phyloP scores from a whole-genome alignment of 2,329 filamentous ascomycete genomes.

The Aureobasidium leucospermi region DNA sequence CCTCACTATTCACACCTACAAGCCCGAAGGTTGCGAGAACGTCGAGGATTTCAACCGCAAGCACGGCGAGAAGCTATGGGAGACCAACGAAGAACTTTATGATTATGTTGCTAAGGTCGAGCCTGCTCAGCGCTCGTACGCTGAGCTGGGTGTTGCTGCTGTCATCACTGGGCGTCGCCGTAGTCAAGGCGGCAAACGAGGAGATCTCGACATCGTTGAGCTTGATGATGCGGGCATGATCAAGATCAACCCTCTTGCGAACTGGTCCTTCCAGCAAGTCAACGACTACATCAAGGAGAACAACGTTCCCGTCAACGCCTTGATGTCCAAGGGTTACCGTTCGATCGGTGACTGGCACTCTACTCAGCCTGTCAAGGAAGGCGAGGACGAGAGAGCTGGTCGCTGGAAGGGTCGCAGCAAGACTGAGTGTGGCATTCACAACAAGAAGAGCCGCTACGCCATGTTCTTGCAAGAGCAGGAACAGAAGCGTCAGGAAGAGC shows the following conservation, averaged over 20 bases:
- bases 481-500: slow-evolving; percentile 55
- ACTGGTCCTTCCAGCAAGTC: slow-evolving; percentile 89
- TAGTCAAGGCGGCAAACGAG: slow-evolving; percentile 88
- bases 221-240: slow-evolving; percentile 84
- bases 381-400: slow-evolving; percentile 91
- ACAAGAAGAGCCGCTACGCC: slow-evolving; percentile 89
- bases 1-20: slow-evolving; percentile 80
- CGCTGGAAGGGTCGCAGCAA: slow-evolving; percentile 95
- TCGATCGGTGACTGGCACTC: slow-evolving; percentile 98
- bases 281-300: slow-evolving; percentile 79
- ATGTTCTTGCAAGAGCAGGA: slow-evolving; percentile 72
- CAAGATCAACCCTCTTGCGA: slow-evolving; percentile 96
- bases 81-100: slow-evolving; percentile 79
- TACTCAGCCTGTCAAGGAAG: slow-evolving; percentile 77
- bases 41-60: slow-evolving; percentile 70
- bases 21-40: slow-evolving; percentile 68
- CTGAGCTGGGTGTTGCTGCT: slow-evolving; percentile 77
- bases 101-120: slow-evolving; percentile 98
- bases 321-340: slow-evolving; percentile 94
- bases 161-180: slow-evolving; percentile 86
- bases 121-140: slow-evolving; percentile 84
- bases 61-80: slow-evolving; percentile 79
- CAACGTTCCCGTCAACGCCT: slow-evolving; percentile 85
- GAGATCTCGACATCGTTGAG: slow-evolving; percentile 84
- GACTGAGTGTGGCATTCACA: slow-evolving; percentile 98